These are phyloP conservation scores for Novakomyces olei DNA, from an alignment of 805 yeast species.

Conservation along the genomic window DNA sequence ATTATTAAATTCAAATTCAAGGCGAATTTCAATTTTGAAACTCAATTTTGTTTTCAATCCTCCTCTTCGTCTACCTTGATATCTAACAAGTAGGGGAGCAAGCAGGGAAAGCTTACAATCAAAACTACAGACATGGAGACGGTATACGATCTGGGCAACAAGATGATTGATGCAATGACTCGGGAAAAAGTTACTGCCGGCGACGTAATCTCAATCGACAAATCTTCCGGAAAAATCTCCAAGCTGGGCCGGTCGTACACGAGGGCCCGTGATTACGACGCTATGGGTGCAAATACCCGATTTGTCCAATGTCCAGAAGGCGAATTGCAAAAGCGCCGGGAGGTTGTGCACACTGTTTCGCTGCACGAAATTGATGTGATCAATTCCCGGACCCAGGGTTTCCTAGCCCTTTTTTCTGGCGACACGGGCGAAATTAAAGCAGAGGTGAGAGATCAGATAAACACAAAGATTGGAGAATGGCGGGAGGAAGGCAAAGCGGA, in stretches of 20 bases:
- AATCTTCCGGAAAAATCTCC: slow-evolving; percentile 81
- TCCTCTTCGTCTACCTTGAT: background rate
- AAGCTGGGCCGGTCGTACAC: slow-evolving; percentile 91
- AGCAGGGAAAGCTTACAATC: slow-evolving; percentile 92
- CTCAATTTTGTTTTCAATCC: no score
- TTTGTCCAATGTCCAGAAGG: slow-evolving; percentile 98
- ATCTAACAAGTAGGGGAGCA: no score
- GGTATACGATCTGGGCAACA: slow-evolving; percentile 79
- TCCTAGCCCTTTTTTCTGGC: slow-evolving; percentile 81
- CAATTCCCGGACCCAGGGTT: slow-evolving; percentile 94
- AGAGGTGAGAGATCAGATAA: slow-evolving; percentile 89
- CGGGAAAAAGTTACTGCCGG: slow-evolving; percentile 94
- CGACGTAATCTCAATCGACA: slow-evolving; percentile 86
- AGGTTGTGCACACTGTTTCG: slow-evolving; percentile 93
- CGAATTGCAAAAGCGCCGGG: slow-evolving; percentile 85
- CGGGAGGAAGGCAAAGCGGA: slow-evolving; percentile 96
- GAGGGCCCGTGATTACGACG: slow-evolving; percentile 92
- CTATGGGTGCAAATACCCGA: slow-evolving; percentile 95
- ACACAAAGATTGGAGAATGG: slow-evolving; percentile 94
- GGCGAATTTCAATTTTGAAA: no score
- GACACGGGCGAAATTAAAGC: slow-evolving; percentile 95
- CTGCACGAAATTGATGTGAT: slow-evolving; percentile 94
- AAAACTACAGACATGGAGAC: slow-evolving; percentile 98
- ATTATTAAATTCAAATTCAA: no score
- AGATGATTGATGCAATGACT: slow-evolving; percentile 83